Base-by-base conservation (phyloP, 495 filamentous ascomycete species). In the Aspergillus leporis region DNA sequence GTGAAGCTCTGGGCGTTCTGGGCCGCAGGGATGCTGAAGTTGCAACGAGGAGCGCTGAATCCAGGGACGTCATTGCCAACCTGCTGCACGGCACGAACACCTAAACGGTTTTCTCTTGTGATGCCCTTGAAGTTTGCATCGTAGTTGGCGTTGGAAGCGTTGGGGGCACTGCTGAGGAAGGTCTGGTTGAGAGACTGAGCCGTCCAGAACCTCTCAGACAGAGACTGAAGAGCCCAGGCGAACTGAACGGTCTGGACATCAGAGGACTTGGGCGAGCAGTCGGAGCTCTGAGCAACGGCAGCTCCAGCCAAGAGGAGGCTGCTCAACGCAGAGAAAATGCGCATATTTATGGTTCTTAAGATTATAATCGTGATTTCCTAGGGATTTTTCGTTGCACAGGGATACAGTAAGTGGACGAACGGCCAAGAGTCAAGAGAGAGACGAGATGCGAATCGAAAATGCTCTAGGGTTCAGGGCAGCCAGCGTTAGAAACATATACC, bases 181-280 rank as follows among this genome's bases (percentile, higher is more conserved):
- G 64, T 69, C 53, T 62, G 55, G 58, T 71, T 69, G 58, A 69
- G 21, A 0, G 64, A 53, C 41, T 66, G 52, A 2, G 56, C 56
- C 10, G 63, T 49, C 54, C 70, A 74, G 66, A 56, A 74, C 30
- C 58, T 31, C 14, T 65, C 65, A 2, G 69, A 49, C 58, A 74
- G 63, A 23, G 56, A 55, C 28, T 69, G 66, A 14, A 74, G 49
- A 4, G 60, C 64, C 51, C 56, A 70, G 23, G 62, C 65, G 55
- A 69, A 74, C 47, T 66, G 28, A 1, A 70, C 60, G 18, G 72
- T 65, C 23, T 64, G 40, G 5, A 53, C 51, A 28, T 74, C 71
- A 2, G 55, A 45, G 4, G 66, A 62, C 5, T 59, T 51, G 9
- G 66, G 61, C 13, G 65, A 41, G 60, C 71, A 74, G 61, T 31